Evolutionary conservation across 345 rosid species (phyloP).

Genomic region (Eutrema heterophyllum): DNA sequence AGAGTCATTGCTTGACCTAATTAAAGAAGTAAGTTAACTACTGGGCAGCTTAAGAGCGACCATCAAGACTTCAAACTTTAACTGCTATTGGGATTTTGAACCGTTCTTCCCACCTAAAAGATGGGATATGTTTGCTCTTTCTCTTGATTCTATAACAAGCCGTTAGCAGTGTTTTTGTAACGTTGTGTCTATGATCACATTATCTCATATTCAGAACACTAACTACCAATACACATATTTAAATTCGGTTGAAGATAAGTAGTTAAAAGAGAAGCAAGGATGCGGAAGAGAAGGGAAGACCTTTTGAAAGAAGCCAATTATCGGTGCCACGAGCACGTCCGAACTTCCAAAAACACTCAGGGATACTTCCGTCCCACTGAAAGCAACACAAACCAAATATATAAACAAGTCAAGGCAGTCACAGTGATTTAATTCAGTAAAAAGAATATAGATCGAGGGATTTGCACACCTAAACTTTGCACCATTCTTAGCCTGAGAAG

Average conservation of each 20-base stretch:
- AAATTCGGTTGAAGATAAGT: not conserved
- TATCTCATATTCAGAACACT: not conserved
- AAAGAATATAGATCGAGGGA: not conserved
- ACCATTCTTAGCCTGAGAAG: conserved; percentile 72
- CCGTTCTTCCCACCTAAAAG: not conserved
- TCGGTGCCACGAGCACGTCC: conserved; percentile 41
- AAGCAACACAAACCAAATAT: not conserved
- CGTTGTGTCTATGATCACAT: not conserved
- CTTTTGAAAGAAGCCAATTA: conserved; percentile 54
- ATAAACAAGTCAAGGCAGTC: not conserved
- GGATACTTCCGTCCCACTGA: conserved; percentile 77
- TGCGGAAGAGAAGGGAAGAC: conserved; percentile 34
- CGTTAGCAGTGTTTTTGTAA: not conserved
- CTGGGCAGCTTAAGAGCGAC: not conserved
- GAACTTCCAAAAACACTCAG: conserved; percentile 45
- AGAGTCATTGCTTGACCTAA: not conserved
- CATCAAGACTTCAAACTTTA: not conserved
- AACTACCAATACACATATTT: not conserved
- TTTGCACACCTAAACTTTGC: conserved; percentile 59
- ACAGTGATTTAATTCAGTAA: not conserved
- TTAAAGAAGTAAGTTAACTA: not conserved
- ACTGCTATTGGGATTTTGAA: not conserved
- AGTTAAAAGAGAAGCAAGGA: not conserved
- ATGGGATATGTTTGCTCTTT: not conserved
- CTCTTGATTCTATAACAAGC: not conserved